Evolutionary conservation across 139 green algal species (phyloP), one percentile per base, ranked within the genome.

Genomic region (Trebouxia sp.): DNA sequence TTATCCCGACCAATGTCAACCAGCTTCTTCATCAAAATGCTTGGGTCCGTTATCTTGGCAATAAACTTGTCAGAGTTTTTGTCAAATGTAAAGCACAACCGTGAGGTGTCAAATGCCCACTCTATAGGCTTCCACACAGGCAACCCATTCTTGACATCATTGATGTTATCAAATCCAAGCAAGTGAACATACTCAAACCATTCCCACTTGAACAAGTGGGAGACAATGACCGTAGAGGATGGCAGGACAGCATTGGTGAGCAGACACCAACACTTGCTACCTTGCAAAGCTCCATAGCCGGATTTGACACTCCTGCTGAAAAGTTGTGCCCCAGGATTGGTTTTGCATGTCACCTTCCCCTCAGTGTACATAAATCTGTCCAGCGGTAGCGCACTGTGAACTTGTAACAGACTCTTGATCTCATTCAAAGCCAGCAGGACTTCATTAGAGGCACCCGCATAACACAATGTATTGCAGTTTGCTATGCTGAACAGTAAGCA

Each of bases 111-210:
- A 62, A 62, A 62, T 62, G 51, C 51, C 51, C 51, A 62, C 51
- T 62, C 51, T 62, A 62, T 62, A 62, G 51, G 51, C 51, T 62
- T 62, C 51, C 51, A 62, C 51, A 62, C 26, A 32, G 51, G 51
- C 51, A 62, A 62, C 51, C 51, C 51, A 62, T 62, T 62, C 28
- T 62, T 62, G 28, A 62, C 51, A 62, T 62, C 51, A 62, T 62
- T 62, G 51, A 62, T 62, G 26, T 62, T 22, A 32, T 62, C 51
- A 62, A 62, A 62, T 62, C 51, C 51, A 62, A 62, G 51, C 51
- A 62, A 62, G 51, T 62, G 51, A 62, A 62, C 51, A 62, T 62
- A 62, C 28, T 62, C 51, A 62, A n/a, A n/a, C n/a, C n/a, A n/a
- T n/a, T n/a, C n/a, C n/a, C n/a, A n/a, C n/a, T n/a, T n/a, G n/a